phyloP scores from a whole-genome alignment of 352 stramenopile genomes.

The Pythium brassicae region DNA sequence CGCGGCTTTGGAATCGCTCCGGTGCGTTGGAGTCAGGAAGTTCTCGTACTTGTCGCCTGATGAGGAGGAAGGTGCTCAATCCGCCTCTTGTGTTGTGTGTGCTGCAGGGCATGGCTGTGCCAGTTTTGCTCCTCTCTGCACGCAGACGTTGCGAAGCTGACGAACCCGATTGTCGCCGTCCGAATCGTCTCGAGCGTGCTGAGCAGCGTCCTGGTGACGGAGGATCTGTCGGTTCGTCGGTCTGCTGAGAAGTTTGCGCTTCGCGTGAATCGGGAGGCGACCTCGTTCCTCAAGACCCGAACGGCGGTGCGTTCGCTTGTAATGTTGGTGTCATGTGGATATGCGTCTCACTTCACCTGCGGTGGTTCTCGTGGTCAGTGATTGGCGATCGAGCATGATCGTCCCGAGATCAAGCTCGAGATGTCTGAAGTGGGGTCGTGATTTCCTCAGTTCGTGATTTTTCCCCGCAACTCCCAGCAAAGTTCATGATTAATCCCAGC shows the following conservation, averaged over 20 bases:
- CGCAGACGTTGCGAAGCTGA: conserved; percentile 4
- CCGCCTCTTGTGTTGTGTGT: neutral
- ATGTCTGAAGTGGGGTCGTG: too few relatives aligned
- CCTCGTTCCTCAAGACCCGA: conserved; percentile 9
- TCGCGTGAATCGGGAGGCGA: conserved; percentile 10
- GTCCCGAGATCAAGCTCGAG: too few relatives aligned
- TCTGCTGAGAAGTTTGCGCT: conserved; percentile 3
- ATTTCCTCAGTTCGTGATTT: neutral
- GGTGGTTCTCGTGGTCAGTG: too few relatives aligned
- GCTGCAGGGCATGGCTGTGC: conserved; percentile 6
- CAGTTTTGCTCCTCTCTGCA: conserved; percentile 5
- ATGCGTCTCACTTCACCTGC: too few relatives aligned
- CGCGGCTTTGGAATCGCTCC: conserved; percentile 6
- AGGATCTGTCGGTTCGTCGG: conserved; percentile 13
- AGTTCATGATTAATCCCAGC: too few relatives aligned
- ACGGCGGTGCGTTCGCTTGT: conserved; percentile 2
- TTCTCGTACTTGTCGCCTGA: too few relatives aligned
- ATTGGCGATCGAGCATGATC: too few relatives aligned
- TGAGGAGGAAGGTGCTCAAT: too few relatives aligned
- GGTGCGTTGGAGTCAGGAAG: neutral
- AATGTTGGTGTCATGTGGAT: neutral
- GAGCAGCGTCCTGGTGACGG: conserved; percentile 7
- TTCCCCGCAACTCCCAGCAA: neutral
- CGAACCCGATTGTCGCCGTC: conserved; percentile 4
- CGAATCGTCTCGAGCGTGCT: conserved; percentile 4